Evolutionary conservation across 2,329 filamentous ascomycete genomes (phyloP).

Genomic region (Epicoccum sorghinum): DNA sequence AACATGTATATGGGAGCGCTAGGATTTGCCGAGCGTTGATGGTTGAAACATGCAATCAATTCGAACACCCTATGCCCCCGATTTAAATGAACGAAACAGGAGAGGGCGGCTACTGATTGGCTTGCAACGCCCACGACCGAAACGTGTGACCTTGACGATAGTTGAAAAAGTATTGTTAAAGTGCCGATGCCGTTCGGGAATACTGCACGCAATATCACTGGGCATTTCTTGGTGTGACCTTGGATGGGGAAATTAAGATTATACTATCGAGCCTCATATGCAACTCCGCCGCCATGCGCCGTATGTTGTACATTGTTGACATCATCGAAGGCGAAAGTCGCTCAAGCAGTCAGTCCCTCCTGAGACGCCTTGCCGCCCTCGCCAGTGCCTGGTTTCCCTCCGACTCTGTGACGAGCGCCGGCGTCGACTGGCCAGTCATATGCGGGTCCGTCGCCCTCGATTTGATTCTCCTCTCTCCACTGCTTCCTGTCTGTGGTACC

Average conservation of each 20-base stretch:
- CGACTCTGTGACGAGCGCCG: conserved; percentile 17
- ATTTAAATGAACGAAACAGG: neutral
- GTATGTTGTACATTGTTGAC: neutral
- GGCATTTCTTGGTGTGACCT: neutral
- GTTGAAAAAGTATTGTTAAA: neutral
- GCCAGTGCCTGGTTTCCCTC: conserved; percentile 12
- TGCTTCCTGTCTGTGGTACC: conserved; percentile 58
- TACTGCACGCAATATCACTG: no score
- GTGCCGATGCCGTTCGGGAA: neutral
- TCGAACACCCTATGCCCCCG: neutral
- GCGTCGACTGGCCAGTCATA: conserved; percentile 22
- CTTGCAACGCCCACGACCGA: neutral
- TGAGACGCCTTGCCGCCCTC: conserved; percentile 14
- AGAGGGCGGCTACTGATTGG: neutral
- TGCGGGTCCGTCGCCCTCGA: conserved; percentile 22
- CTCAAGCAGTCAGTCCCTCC: conserved; percentile 10
- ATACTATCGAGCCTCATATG: conserved; percentile 6
- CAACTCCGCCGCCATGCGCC: neutral
- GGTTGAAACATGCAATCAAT: conserved; percentile 21
- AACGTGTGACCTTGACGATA: neutral
- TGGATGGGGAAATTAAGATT: conserved; percentile 1
- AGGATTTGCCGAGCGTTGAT: conserved; percentile 15
- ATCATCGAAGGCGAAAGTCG: neutral
- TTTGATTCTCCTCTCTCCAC: conserved; percentile 57
- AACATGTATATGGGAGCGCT: conserved; percentile 16